phyloP scores from a whole-genome alignment of 2,329 filamentous ascomycete genomes.

The Colletotrichum somersetense region DNA sequence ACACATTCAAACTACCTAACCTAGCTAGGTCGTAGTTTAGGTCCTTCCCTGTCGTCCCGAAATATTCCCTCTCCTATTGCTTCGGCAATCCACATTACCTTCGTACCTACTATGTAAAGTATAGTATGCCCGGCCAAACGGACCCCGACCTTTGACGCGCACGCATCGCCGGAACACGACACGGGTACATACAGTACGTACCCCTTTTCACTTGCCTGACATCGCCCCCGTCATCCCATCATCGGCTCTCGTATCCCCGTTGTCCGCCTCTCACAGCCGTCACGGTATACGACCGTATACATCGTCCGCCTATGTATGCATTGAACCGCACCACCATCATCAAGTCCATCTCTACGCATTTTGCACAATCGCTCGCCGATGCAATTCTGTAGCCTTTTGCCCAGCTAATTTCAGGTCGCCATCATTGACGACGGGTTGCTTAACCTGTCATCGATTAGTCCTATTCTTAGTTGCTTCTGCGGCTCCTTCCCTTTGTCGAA shows the following conservation, averaged over 20 bases:
- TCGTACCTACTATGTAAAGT: neutral
- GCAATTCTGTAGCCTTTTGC: conserved; percentile 19
- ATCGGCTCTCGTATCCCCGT: neutral
- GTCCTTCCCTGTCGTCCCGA: neutral
- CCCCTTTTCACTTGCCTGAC: neutral
- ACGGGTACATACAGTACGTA: neutral
- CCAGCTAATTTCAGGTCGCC: conserved; percentile 32
- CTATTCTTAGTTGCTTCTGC: conserved; percentile 19
- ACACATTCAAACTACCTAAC: conserved; percentile 2
- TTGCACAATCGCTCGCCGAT: conserved; percentile 2
- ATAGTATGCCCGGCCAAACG: conserved; percentile 27
- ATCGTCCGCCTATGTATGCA: neutral
- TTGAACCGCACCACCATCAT: conserved; percentile 16
- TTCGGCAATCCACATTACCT: conserved; percentile 26
- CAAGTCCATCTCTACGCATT: neutral
- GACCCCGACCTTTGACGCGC: conserved; percentile 31
- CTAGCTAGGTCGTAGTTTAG: too few relatives aligned
- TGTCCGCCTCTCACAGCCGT: neutral
- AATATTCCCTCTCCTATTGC: conserved; percentile 7
- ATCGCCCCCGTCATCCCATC: conserved; percentile 4
- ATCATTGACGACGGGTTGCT: conserved; percentile 8
- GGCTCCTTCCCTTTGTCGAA: neutral
- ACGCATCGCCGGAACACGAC: conserved; percentile 32
- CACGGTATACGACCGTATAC: neutral
- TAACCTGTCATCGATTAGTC: neutral